phyloP scores from a whole-genome alignment of 179 eudicot genomes.

The Camellia oleifera region DNA sequence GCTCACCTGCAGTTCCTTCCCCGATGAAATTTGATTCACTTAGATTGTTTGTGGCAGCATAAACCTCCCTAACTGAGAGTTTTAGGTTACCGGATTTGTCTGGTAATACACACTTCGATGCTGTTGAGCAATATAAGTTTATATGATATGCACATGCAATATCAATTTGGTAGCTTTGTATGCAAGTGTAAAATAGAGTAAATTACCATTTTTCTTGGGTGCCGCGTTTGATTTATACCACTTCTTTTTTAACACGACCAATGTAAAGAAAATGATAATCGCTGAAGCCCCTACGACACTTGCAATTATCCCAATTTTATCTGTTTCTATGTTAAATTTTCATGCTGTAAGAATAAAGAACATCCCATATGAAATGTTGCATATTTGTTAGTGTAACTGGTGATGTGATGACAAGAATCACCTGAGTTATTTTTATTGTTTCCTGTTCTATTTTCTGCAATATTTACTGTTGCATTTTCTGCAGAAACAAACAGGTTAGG shows the following conservation, averaged over 20 bases:
- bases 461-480: not conserved
- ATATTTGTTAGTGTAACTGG: not conserved
- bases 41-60: slow-evolving; percentile 37
- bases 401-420: not conserved
- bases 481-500: not conserved
- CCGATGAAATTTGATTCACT: slow-evolving; percentile 31
- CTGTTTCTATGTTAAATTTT: slow-evolving; percentile 2
- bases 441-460: not conserved
- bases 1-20: slow-evolving; percentile 38
- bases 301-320: slow-evolving; percentile 14
- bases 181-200: not conserved
- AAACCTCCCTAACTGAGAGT: slow-evolving; percentile 28
- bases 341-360: slow-evolving; percentile 3
- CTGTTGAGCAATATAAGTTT: slow-evolving; percentile 1
- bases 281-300: slow-evolving; percentile 8
- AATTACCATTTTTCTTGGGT: slow-evolving; percentile 17
- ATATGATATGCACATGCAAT: not conserved
- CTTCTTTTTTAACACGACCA: slow-evolving; percentile 17
- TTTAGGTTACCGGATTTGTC: slow-evolving; percentile 15
- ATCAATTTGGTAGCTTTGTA: not conserved
- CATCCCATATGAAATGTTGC: not conserved
- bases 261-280: not conserved
- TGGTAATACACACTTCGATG: slow-evolving; percentile 12
- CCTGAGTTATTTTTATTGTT: slow-evolving; percentile 10
- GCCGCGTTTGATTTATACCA: not conserved